These are phyloP conservation scores for Herpetomonas tarakana DNA, from an alignment of 208 protist species.

Conservation along the genomic window DNA sequence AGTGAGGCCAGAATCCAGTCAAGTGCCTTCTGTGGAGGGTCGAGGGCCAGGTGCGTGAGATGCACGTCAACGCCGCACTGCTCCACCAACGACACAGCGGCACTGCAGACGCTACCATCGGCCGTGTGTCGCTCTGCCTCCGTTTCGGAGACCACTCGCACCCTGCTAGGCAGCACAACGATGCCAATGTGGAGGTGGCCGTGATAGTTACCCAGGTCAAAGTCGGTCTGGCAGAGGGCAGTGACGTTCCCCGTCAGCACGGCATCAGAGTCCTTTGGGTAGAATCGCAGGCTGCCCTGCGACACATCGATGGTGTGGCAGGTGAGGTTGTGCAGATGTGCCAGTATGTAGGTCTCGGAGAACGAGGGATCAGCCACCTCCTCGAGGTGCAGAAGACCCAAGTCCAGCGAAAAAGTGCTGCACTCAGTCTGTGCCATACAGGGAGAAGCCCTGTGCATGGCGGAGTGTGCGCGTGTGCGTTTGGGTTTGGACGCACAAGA, in stretches of 20 bases:
- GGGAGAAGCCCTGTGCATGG: neutral
- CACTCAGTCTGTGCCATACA: neutral
- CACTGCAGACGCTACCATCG: neutral
- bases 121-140: neutral
- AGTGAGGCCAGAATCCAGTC: neutral
- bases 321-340: constrained; percentile 31
- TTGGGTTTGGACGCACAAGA: no score
- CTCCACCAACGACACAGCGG: neutral
- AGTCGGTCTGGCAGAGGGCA: neutral
- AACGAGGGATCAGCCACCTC: constrained; percentile 20
- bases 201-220: constrained; percentile 10
- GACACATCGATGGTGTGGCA: constrained; percentile 17
- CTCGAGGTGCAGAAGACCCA: constrained; percentile 16
- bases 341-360: constrained; percentile 16
- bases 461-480: no score
- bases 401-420: neutral
- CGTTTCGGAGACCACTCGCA: neutral
- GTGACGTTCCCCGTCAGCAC: neutral
- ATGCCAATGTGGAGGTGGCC: neutral
- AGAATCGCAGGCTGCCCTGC: neutral
- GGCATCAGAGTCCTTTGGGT: neutral
- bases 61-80: neutral
- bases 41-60: neutral
- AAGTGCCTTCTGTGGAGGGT: neutral
- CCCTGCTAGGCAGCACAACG: neutral